Evolutionary conservation across 1,284 basidiomycete species (phyloP), one percentile per base, ranked within the genome.

Genomic region (Hemileia vastatrix): DNA sequence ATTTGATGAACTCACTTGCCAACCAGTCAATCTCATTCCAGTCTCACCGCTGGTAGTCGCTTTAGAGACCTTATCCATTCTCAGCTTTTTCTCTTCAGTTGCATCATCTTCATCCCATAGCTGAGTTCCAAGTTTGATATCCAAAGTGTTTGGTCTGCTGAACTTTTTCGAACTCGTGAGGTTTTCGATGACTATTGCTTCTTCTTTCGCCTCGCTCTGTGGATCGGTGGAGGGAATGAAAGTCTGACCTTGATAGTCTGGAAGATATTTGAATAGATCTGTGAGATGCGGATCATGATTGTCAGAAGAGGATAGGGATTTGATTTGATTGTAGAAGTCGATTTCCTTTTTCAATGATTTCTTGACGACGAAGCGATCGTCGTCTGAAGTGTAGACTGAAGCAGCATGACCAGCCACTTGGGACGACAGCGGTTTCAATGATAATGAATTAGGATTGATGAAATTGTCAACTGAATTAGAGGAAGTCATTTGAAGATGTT

Each of bases 371-470:
- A 92, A 80, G 2, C 83, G 83, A 6, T 85, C 87, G 68, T 87
- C 87, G 64, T 84, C 84, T 27, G 84, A 84, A 6, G 83, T 80
- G 65, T 85, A 80, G 27, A 96, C 84, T 43, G 72, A 72, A 4
- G 86, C 86, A 9, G 83, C 78, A 72, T 97, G 93, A 0, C 93
- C 93, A 19, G 88, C 93, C 40, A 96, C 90, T 78, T 95, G 91
- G 65, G 79, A 77, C 1, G 76, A 73, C 54, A 84, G 79, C 0
- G 80, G 76, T 36, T 65, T n/a, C n/a, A n/a, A 27, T 27, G 27
- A 27, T 27, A 27, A 27, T 27, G 27, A 27, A 27, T 27, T 27
- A 27, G 27, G 27, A 27, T 27, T 27, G 27, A 27, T 27, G 27
- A 27, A 27, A 27, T 27, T 27, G 27, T 27, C 27, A 27, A 27